Conservation (phyloP, 2,329 filamentous ascomycete species). For the Ilyonectria sp. region DNA sequence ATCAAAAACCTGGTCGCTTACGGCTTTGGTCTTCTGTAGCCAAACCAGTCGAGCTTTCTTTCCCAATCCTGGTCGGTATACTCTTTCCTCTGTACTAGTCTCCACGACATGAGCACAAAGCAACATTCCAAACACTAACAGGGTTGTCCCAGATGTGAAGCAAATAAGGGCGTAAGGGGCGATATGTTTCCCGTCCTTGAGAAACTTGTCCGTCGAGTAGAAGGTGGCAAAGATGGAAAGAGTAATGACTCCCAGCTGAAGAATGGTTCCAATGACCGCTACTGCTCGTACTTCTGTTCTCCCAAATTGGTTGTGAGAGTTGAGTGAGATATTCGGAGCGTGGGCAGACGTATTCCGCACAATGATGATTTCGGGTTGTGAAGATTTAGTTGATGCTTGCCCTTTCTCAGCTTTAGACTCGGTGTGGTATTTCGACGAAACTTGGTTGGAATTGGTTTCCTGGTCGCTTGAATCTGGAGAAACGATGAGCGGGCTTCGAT, state of each 20-base stretch:
- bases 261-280: background rate
- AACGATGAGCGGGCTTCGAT: background rate
- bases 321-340: slow-evolving; percentile 1
- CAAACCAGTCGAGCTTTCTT: background rate
- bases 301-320: background rate
- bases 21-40: background rate
- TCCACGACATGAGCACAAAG: background rate
- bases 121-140: background rate
- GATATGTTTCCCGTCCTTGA: rapidly evolving
- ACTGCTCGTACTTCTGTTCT: background rate
- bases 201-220: background rate
- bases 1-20: background rate
- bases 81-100: background rate
- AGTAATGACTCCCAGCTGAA: background rate
- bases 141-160: background rate
- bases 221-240: background rate
- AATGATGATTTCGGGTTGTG: background rate
- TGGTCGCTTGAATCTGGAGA: background rate
- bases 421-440: background rate
- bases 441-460: background rate
- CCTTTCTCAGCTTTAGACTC: background rate
- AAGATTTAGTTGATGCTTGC: background rate
- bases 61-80: background rate
- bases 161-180: background rate
- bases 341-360: background rate